phyloP scores from a whole-genome alignment of 148 eudicot species.

The Arctostaphylos glauca region DNA sequence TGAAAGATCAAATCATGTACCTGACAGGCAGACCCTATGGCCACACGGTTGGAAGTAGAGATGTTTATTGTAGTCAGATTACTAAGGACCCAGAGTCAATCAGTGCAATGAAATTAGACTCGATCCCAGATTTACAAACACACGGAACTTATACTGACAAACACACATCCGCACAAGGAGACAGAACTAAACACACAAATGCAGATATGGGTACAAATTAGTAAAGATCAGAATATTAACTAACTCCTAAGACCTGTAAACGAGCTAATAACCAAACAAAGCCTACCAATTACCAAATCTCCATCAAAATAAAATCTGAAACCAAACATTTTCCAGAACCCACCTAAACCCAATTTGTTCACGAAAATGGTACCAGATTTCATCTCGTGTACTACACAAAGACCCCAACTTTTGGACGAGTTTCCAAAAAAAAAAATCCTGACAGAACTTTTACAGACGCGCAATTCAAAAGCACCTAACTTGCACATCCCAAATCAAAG shows the following conservation, averaged over 20 bases:
- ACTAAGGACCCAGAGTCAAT: neutral
- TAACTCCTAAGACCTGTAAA: neutral
- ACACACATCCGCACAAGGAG: neutral
- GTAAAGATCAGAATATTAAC: slow-evolving; percentile 2
- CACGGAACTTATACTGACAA: neutral
- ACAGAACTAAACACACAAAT: neutral
- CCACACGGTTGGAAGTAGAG: neutral
- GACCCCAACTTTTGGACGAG: neutral
- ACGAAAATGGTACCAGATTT: slow-evolving; percentile 4
- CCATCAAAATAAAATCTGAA: neutral
- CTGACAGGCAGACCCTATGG: neutral
- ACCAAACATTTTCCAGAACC: slow-evolving; percentile 6
- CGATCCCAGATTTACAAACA: too few relatives aligned
- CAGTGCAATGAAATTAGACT: neutral
- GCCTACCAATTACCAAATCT: neutral
- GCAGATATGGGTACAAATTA: neutral
- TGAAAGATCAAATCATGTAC: neutral
- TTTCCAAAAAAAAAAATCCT: neutral
- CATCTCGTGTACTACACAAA: neutral
- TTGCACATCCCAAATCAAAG: neutral
- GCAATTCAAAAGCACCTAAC: neutral
- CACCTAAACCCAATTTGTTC: neutral
- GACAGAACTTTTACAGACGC: neutral
- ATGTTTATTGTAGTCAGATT: too few relatives aligned
- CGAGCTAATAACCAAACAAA: neutral